A percentile compares a stretch with the other conserved stretches of the same genome.
Conservation (phyloP, 345 rosid species). For the Eucalyptus curtisii region DNA sequence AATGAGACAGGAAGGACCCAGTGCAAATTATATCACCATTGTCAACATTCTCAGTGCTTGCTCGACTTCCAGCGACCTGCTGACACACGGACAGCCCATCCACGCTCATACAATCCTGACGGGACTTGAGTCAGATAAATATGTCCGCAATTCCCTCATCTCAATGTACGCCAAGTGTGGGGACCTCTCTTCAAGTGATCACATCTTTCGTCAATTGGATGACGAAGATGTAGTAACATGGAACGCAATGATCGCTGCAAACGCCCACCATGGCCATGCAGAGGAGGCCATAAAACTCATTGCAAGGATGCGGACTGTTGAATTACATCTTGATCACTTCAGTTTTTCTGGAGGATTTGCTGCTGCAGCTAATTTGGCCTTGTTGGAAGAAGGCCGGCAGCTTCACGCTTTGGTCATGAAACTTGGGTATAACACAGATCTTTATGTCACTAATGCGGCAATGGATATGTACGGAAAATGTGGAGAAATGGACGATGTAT, state of each 20-base stretch:
- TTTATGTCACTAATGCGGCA: conserved; percentile 48
- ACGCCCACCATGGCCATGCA: conserved; percentile 49
- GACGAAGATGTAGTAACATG: conserved; percentile 46
- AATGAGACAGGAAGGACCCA: conserved; percentile 47
- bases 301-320: conserved; percentile 32
- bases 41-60: conserved; percentile 66
- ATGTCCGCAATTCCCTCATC: conserved; percentile 65
- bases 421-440: conserved; percentile 47
- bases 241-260: conserved; percentile 66
- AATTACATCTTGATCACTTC: conserved; percentile 59
- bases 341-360: conserved; percentile 70
- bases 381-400: conserved; percentile 80
- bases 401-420: conserved; percentile 59
- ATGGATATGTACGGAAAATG: conserved; percentile 93
- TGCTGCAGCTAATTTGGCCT: conserved; percentile 66
- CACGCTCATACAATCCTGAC: conserved; percentile 36
- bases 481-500: conserved; percentile 52
- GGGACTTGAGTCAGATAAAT: conserved; percentile 51
- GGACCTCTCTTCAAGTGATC: conserved; percentile 42
- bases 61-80: conserved; percentile 25
- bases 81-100: conserved; percentile 42
- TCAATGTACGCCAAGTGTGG: conserved; percentile 80
- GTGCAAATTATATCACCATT: conserved; percentile 49
- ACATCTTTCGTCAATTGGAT: conserved; percentile 33
- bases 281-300: conserved; percentile 68